phyloP scores from a whole-genome alignment of 2,329 filamentous ascomycete species.

The Pseudopyrenochaeta lycopersici region DNA sequence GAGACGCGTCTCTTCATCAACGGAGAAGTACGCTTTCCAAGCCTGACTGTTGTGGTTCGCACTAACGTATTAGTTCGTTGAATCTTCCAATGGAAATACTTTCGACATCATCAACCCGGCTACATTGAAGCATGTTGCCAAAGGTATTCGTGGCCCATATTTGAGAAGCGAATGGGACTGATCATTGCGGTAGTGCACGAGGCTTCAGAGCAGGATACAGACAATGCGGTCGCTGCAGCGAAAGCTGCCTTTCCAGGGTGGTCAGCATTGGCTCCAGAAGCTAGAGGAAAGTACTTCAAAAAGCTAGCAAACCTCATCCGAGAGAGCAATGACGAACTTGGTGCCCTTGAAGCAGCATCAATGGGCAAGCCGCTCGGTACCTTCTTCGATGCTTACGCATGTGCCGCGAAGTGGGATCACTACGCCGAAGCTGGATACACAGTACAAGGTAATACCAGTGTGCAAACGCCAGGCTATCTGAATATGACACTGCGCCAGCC shows the following conservation, averaged over 20 bases:
- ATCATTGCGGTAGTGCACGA: conserved; percentile 48
- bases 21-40: conserved; percentile 41
- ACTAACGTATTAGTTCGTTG: conserved; percentile 36
- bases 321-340: conserved; percentile 82
- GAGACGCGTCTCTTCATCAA: conserved; percentile 48
- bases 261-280: conserved; percentile 58
- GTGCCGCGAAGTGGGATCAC: conserved; percentile 82
- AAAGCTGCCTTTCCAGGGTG: conserved; percentile 76
- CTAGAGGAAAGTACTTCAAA: conserved; percentile 41
- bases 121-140: conserved; percentile 82
- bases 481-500: conserved; percentile 82
- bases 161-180: neutral
- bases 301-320: conserved; percentile 79
- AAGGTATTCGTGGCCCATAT: conserved; percentile 62
- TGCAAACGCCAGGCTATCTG: conserved; percentile 42
- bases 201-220: conserved; percentile 61
- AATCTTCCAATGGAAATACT: conserved; percentile 44
- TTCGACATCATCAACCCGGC: conserved; percentile 81
- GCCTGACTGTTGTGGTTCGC: too few species aligned
- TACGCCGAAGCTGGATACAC: conserved; percentile 76
- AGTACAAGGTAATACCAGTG: conserved; percentile 82
- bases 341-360: conserved; percentile 82
- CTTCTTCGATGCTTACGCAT: conserved; percentile 78
- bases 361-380: conserved; percentile 86
- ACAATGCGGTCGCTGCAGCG: conserved; percentile 75